Percentiles rank a stretch among this genome's conserved stretches.
Conservation (phyloP, 495 filamentous ascomycete genomes). For the Penicillium daleae region DNA sequence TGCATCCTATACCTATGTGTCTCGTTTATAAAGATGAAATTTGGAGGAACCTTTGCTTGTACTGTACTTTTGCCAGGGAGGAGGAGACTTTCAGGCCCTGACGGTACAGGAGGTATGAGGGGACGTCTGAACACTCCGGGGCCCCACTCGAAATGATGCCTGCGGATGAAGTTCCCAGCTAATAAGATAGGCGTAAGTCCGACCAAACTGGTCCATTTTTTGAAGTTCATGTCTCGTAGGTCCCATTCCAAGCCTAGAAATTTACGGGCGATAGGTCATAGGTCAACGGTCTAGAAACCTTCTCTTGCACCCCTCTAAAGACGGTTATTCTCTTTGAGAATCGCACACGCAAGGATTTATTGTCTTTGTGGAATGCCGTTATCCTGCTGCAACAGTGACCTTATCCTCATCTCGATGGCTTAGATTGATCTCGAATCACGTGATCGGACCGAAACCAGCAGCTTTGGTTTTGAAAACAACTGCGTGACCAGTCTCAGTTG, state of each 20-base stretch:
- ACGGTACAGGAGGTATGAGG: not conserved
- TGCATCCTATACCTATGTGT: not conserved
- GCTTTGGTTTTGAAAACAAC: not conserved
- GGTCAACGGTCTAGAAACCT: too few species aligned
- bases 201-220: not conserved
- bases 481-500: not conserved
- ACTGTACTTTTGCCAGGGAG: not conserved
- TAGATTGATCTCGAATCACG: constrained; percentile 7
- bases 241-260: too few species aligned
- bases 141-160: not conserved
- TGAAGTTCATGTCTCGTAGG: not conserved
- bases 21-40: not conserved
- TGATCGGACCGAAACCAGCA: constrained; percentile 14
- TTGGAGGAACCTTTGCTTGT: not conserved
- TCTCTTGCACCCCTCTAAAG: too few species aligned
- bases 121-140: not conserved
- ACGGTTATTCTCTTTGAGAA: too few species aligned
- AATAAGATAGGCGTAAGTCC: too few species aligned
- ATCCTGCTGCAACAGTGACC: too few species aligned
- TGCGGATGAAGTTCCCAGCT: not conserved
- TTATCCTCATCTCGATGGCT: too few species aligned
- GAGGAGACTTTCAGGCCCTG: not conserved
- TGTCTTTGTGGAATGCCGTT: too few species aligned
- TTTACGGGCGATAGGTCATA: too few species aligned
- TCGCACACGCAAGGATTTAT: too few species aligned